Base-by-base conservation (phyloP, 2,329 filamentous ascomycete genomes). In the Falciphora oryzae region DNA sequence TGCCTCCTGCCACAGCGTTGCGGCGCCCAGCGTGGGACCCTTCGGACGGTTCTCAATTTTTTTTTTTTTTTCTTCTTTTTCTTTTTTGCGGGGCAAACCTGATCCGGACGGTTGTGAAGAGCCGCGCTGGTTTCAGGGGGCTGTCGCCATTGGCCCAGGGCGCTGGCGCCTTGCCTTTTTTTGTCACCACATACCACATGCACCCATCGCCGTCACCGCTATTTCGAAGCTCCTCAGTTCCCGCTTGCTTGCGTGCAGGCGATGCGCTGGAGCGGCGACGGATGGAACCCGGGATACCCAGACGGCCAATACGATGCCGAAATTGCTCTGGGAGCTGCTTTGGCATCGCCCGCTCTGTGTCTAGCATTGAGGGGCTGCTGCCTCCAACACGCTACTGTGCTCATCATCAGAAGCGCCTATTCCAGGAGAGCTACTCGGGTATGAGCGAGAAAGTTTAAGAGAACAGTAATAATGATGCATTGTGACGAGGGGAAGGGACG, bases 71-170 rank as follows among this genome's bases (percentile, higher is more conserved):
- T 14, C 10, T 22, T 50, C 6, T 1, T 18, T 5, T 50, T 2
- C 6, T 28, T 4, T 50, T 44, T 44, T 62, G 22, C 22, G 57
- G 25, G 57, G 13, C 44, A 53, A 32, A 10, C 44, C 44, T 35
- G 44, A 53, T n/a, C 44, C n/a, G 44, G 22, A 53, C n/a, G 44
- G 44, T n/a, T 25, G 44, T 2, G 3, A 53, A 53, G 44, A 25
- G 44, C 44, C n/a, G 44, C 44, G n/a, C 44, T 53, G 44, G 44
- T 53, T 53, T 53, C 44, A 44, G 44, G 44, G 44, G 44, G 44
- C 22, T 25, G 44, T 53, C 44, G 44, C 44, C 44, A 53, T 53
- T 53, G 44, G 44, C 44, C 8, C n/a, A 25, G 44, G 44, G 18
- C 44, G 10, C 18, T n/a, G 44, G 22, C 18, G 18, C 44, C 22